These are phyloP conservation scores for Hyphopichia khmerensis DNA, from an alignment of 1,139 yeast genomes.

Conservation along the genomic window DNA sequence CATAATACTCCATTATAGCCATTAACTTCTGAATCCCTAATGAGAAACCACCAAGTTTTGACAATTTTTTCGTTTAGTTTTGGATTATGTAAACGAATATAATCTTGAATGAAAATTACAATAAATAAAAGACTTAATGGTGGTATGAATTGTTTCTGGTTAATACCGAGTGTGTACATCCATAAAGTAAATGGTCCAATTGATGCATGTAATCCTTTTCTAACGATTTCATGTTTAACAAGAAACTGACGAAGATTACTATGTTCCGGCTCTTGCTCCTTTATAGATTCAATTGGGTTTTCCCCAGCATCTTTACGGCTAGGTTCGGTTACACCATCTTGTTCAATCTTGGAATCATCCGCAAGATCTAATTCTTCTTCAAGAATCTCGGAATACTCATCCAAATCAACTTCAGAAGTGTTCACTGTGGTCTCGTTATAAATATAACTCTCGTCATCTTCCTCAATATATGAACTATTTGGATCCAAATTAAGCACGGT, in stretches of 20 bases:
- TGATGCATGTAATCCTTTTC: slow-evolving; percentile 84
- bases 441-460: slow-evolving; percentile 37
- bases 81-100: slow-evolving; percentile 61
- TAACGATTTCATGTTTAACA: slow-evolving; percentile 81
- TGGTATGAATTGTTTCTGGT: slow-evolving; percentile 54
- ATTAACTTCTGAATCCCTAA: slow-evolving; percentile 77
- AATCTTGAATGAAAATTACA: slow-evolving; percentile 62
- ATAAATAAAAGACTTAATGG: slow-evolving; percentile 57
- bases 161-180: slow-evolving; percentile 64
- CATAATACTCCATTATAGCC: slow-evolving; percentile 80
- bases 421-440: slow-evolving; percentile 16
- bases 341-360: slow-evolving; percentile 5
- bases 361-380: slow-evolving; percentile 13
- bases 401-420: slow-evolving; percentile 12
- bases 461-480: slow-evolving; percentile 36
- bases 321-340: too few species aligned
- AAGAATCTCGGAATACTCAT: slow-evolving; percentile 6
- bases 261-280: not conserved
- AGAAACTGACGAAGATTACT: slow-evolving; percentile 48
- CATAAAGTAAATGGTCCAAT: slow-evolving; percentile 80
- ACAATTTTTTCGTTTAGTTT: slow-evolving; percentile 65
- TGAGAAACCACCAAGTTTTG: slow-evolving; percentile 67
- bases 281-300: not conserved
- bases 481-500: slow-evolving; percentile 27
- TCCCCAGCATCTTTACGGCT: not conserved